Base-by-base conservation (phyloP, 139 green algal species). In the Volvox reticuliferus region DNA sequence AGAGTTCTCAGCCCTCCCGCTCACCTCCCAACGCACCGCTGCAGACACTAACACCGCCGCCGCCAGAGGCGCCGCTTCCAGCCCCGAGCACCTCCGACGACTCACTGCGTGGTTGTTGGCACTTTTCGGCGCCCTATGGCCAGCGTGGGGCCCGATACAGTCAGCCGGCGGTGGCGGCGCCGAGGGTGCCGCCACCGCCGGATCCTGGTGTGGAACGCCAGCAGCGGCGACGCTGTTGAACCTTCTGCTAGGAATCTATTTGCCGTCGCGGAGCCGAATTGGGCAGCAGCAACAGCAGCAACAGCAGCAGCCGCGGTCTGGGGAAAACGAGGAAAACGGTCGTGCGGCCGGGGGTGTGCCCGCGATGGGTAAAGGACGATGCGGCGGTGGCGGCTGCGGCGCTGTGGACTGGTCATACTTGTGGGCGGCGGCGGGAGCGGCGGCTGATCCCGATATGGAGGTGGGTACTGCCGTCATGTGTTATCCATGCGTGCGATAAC, bases 121-220 rank as follows among this genome's bases (percentile, higher is more conserved):
- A 2, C 85, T 89, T 19, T 14, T 82, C 21, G 85, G 85, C 1
- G 85, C 69, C 12, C 85, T 89, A 22, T 82, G 68, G 85, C 37
- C 85, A 1, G 85, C 85, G 3, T 89, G 85, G 85, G 36, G 61
- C 32, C n/a, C 33, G 75, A 24, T 24, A 12, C 73, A 1, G 71
- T 36, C 71, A 14, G 71, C 26, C 71, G 28, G 71, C 21, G 71
- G 71, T 20, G 71, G 71, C 21, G 71, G 71, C 71, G 71, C 1
- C 9, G 71, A 20, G 44, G 44, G 5, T 55, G 44, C 44, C 44
- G 44, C 44, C 44, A 5, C 44, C 9, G 44, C 44, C 44, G 44
- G 44, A 55, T 55, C 44, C 71, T 79, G 71, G 71, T 79, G 71
- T 32, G 71, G 71, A 2, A 36, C 71, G 14, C 21, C 5, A 20